Conservation (phyloP, 352 stramenopile species). For the Globisporangium radiosum region DNA sequence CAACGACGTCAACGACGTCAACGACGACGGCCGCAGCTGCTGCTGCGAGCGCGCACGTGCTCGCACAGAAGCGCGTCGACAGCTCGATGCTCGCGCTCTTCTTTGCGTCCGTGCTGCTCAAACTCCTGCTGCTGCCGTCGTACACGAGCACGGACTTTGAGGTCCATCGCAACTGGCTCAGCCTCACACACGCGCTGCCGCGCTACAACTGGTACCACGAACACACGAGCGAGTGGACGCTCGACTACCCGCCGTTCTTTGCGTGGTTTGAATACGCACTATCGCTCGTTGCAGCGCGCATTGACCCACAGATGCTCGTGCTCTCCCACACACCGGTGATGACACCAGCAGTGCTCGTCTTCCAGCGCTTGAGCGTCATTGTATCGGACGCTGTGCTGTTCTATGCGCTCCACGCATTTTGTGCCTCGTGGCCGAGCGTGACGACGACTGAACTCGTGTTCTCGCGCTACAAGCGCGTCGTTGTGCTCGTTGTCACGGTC, state of each 20-base stretch:
- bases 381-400: slow-evolving; percentile 88
- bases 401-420: slow-evolving; percentile 68
- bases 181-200: slow-evolving; percentile 89
- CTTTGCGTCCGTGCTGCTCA: slow-evolving; percentile 51
- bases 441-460: slow-evolving; percentile 61
- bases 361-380: slow-evolving; percentile 93
- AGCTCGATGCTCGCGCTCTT: slow-evolving; percentile 41
- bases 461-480: slow-evolving; percentile 46
- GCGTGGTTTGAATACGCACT: slow-evolving; percentile 94
- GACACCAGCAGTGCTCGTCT: slow-evolving; percentile 64
- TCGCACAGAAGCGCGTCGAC: slow-evolving; percentile 23
- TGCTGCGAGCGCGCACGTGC: slow-evolving; percentile 5
- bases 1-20: too few species aligned
- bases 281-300: slow-evolving; percentile 36
- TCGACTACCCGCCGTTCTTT: slow-evolving; percentile 99
- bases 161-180: slow-evolving; percentile 98
- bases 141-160: slow-evolving; percentile 98
- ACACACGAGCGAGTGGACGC: slow-evolving; percentile 92
- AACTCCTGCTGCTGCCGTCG: slow-evolving; percentile 87
- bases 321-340: slow-evolving; percentile 59
- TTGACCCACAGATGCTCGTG: slow-evolving; percentile 63
- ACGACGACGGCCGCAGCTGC: background rate
- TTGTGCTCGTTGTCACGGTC: slow-evolving; percentile 84
- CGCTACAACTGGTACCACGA: slow-evolving; percentile 94
- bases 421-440: slow-evolving; percentile 76